Base-by-base conservation (phyloP, 768 basidiomycete genomes). In the Lactarius deliciosus region DNA sequence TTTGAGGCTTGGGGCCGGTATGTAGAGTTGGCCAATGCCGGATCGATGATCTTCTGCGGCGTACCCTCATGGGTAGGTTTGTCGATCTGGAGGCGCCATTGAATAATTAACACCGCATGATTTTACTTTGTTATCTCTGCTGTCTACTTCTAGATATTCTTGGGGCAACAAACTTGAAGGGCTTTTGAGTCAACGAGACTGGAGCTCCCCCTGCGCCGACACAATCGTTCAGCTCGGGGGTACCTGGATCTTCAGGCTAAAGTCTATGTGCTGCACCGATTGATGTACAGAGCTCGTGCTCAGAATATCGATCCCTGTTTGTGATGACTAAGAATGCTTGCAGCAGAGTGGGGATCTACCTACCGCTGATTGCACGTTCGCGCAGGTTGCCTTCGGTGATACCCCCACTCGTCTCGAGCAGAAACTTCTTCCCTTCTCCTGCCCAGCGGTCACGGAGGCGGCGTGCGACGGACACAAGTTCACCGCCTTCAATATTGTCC, bases 321-420 rank as follows among this genome's bases (percentile, higher is more conserved):
- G 38, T 54, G 36, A 40, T 28, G 57, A 57, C 1, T 22, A 63
- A 9, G 25, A 36, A 45, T 38, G 9, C 58, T 28, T n/a, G 1
- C 10, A 15, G 34, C 11, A 45, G 30, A 18, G 11, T 1, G 34
- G 6, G 30, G 32, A 47, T 2, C 3, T n/a, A 76, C 86, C 72
- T 70, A 94, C 96, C 94, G 64, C 91, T 87, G 69, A 92, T 89
- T 9, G 94, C 87, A 64, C 92, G 81, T 70, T 88, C 88, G 64
- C 84, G 84, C 69, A 98, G 76, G 73, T 98, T 96, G 15, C 79
- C 78, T 77, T 96, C 94, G 20, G 95, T 96, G 72, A 98, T 92
- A 60, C 94, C 94, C 4, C 97, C 97, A 73, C 94, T 96, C 32
- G 92, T 92, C 79, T 99, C 97, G 58, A 99, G 85, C 74, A 92